Evolutionary conservation across 192 early-diverging fungal species (phyloP).

Genomic region (Backusella circina): DNA sequence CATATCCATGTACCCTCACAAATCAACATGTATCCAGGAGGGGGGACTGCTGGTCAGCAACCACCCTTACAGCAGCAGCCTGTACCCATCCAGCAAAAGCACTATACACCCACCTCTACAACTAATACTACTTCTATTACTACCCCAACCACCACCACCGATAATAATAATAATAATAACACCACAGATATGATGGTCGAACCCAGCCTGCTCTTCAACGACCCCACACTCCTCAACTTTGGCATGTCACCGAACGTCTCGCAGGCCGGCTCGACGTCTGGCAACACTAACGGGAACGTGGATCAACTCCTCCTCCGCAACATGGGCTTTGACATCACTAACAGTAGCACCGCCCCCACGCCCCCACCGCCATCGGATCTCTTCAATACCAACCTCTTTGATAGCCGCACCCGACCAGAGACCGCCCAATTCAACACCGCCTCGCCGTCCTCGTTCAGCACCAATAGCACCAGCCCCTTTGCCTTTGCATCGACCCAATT

Average conservation of each 20-base stretch:
- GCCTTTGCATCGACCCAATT: neutral
- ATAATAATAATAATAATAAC: slow-evolving; percentile 2
- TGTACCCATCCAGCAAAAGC: neutral
- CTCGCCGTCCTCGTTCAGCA: neutral
- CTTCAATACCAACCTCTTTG: neutral
- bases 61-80: neutral
- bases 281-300: neutral
- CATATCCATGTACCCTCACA: neutral
- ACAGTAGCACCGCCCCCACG: neutral
- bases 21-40: slow-evolving; percentile 2
- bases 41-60: slow-evolving; percentile 7
- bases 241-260: neutral
- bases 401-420: neutral
- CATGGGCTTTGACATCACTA: slow-evolving; percentile 18
- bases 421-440: neutral
- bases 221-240: slow-evolving; percentile 11
- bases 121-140: neutral
- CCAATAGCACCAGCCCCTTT: neutral
- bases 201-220: slow-evolving; percentile 22
- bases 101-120: neutral
- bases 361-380: neutral
- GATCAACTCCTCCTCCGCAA: slow-evolving; percentile 17
- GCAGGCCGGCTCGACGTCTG: neutral
- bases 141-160: slow-evolving; percentile 4
- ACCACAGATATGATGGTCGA: slow-evolving; percentile 19